Base-by-base conservation (phyloP, 2,329 filamentous ascomycete genomes). In the Remersonia thermophila region DNA sequence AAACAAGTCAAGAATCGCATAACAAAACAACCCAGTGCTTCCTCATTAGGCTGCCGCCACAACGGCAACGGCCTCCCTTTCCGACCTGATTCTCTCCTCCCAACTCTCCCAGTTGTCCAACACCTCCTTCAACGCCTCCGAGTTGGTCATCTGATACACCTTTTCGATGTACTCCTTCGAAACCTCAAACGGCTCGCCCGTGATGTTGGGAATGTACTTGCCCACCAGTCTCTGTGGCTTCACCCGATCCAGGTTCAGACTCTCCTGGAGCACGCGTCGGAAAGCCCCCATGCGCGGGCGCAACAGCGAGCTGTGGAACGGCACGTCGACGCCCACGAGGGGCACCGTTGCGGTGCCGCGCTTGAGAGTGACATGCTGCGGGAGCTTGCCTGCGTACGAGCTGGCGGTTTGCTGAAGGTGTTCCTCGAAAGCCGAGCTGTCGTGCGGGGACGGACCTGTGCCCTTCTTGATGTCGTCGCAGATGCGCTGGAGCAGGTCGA, bases 291-390 rank as follows among this genome's bases (percentile, higher is more conserved):
- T 30, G 28, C 28, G 28, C n/a, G 28, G 28, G n/a, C 89, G 83
- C 62, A 96, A 66, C 71, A 95, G 95, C 13, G 89, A 95, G 51
- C 81, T 89, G 72, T 98, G 91, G 82, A 98, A 98, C 32, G 91
- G 91, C 54, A 95, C 89, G 52, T 98, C 91, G 51, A 98, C 95
- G 43, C 91, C 91, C 54, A 82, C 83, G 45, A 98, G 80, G 28
- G 91, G 91, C 49, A 96, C 95, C 13, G 89, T 95, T 27, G 89
- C 91, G 54, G 93, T 93, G 16, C 91, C 91, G 50, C 89, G 83
- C 68, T 94, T 77, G 36, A 96, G 76, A 64, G 83, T 23, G 5
- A 23, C 20, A 5, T 23, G 20, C 9, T 23, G 20, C 20, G 20
- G 5, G 9, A 23, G 5, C 20, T 9, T 23, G 20, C 9, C 9